Evolutionary conservation across 108 stramenopile genomes (phyloP), one percentile per base, ranked within the genome.

Genomic region (Nitzschia palea): DNA sequence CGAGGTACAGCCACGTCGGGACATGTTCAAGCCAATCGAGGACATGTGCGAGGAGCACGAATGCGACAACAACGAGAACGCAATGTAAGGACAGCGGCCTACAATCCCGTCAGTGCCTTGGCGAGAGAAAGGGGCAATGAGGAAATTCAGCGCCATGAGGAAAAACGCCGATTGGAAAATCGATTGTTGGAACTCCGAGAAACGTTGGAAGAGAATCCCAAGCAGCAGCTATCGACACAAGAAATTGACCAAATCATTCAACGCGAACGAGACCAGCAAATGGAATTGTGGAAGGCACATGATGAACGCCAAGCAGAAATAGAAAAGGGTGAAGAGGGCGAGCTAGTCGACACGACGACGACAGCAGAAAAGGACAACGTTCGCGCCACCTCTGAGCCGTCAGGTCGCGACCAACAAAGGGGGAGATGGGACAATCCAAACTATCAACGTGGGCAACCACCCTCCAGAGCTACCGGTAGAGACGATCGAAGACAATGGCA

Each of bases 1-100:
- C 89, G 95, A 10, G 95, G 95, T 31, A 88, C 90, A 15, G 92
- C 95, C 20, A 96, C 95, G 25, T 90, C 89, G 3, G 95, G 95
- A 25, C 86, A 96, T 67, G 89, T 96, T 56, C 93, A 94, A 67
- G 62, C 73, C 48, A 96, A 93, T 65, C 82, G 85, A 3, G 80
- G 91, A 8, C 86, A 94, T 71, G 84, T 96, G 4, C 80, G 84
- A n/a, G 81, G 81, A 23, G 53, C 71, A 9, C 78, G 86, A n/a
- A 67, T 83, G 57, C 83, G 85, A 8, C 73, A 74, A 32, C 71
- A 83, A 67, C 52, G 62, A 53, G 70, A 82, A 74, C 67, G 78
- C 37, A 74, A 80, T 62, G 52, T 58, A 44, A 18, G 3, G 9
- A 54, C 32, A 23, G 27, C 45, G 44, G 28, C 52, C 35, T 77